phyloP scores from a whole-genome alignment of 306 rosid genomes.

The Cucumis hystrix region DNA sequence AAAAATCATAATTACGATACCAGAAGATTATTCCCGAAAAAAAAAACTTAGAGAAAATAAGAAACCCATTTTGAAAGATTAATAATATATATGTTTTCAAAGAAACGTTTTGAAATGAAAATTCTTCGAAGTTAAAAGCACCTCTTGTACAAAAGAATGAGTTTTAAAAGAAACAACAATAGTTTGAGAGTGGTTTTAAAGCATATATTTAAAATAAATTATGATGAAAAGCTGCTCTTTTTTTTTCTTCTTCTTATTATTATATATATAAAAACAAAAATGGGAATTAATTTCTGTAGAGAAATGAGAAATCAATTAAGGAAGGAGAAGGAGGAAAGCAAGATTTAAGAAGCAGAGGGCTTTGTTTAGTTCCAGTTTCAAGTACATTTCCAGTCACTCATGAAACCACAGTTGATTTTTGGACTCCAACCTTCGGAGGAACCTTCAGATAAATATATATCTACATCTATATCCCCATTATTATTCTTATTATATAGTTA shows the following conservation, averaged over 20 bases:
- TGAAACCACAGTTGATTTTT: constrained; percentile 80
- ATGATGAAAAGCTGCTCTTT: too few species aligned
- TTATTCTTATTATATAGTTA: neutral
- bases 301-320: constrained; percentile 41
- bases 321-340: constrained; percentile 64
- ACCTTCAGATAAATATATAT: constrained; percentile 39
- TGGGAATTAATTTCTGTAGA: constrained; percentile 15
- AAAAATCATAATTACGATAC: too few species aligned
- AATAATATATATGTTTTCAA: too few species aligned
- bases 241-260: too few species aligned
- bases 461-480: too few species aligned
- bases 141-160: neutral
- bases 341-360: constrained; percentile 86
- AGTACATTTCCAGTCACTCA: constrained; percentile 88
- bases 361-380: constrained; percentile 88
- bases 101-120: neutral
- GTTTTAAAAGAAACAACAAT: neutral
- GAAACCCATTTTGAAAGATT: too few species aligned
- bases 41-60: too few species aligned
- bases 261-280: too few species aligned
- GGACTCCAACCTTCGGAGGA: constrained; percentile 94
- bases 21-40: too few species aligned
- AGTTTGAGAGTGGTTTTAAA: neutral
- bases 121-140: neutral
- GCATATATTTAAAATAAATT: too few species aligned